Conservation (phyloP, 1,139 yeast genomes). For the Scheffersomyces segobiensis region DNA sequence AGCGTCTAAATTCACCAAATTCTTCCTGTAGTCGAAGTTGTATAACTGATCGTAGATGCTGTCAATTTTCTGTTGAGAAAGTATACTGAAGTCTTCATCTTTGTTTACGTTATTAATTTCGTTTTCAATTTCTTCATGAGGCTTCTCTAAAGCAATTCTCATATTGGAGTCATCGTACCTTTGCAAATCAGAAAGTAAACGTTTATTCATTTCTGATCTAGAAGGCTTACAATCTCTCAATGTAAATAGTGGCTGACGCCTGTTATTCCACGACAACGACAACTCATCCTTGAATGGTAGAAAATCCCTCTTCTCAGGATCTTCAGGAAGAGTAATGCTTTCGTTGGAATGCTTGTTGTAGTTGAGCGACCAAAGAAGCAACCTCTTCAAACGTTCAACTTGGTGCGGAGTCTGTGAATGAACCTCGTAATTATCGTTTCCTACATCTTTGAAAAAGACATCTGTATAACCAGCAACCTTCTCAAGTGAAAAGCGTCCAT, state of each 20-base stretch:
- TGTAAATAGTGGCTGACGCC: constrained; percentile 23
- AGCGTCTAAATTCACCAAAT: constrained; percentile 14
- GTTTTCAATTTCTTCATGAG: neutral
- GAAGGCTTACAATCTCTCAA: constrained; percentile 6
- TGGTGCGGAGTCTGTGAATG: constrained; percentile 28
- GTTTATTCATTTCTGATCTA: constrained; percentile 3
- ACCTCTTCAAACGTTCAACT: constrained; percentile 36
- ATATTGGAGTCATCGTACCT: constrained; percentile 21
- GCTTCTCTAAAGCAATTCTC: neutral
- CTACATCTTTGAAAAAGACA: constrained; percentile 30
- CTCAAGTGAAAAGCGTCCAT: constrained; percentile 24
- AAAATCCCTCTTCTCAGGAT: constrained; percentile 8
- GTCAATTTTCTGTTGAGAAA: constrained; percentile 8
- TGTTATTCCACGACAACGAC: constrained; percentile 34
- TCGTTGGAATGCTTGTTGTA: constrained; percentile 31
- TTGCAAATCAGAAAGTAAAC: constrained; percentile 15
- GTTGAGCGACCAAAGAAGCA: constrained; percentile 40
- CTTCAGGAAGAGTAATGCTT: constrained; percentile 19
- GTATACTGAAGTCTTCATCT: neutral
- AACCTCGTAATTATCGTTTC: constrained; percentile 28
- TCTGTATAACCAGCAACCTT: constrained; percentile 34
- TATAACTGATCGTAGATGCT: constrained; percentile 16
- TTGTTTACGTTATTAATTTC: neutral
- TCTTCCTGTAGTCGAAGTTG: constrained; percentile 20
- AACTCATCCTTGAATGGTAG: constrained; percentile 36